Percentiles rank a stretch among this genome's conserved stretches.
These are phyloP conservation scores for Populus nigra DNA, from an alignment of 345 rosid genomes.

Conservation along the genomic window DNA sequence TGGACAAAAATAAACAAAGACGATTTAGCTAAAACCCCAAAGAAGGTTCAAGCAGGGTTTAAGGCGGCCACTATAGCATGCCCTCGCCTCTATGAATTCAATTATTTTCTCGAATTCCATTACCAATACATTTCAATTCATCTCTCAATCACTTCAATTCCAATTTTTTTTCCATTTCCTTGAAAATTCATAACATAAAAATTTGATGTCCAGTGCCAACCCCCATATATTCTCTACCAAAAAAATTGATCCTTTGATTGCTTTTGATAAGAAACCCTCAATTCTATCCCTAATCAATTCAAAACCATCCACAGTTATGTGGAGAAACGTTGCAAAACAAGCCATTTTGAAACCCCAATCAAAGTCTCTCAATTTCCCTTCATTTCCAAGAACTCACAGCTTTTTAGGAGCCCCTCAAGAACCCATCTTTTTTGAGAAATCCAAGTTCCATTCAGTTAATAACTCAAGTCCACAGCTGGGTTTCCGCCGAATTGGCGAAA, in stretches of 20 bases:
- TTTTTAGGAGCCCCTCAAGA: constrained; percentile 39
- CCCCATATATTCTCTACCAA: constrained; percentile 36
- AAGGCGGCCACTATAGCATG: constrained; percentile 30
- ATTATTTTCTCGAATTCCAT: background rate
- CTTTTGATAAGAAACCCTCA: constrained; percentile 26
- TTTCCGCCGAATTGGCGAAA: constrained; percentile 30
- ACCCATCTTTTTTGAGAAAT: constrained; percentile 20
- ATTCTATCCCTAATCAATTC: constrained; percentile 18
- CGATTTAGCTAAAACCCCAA: background rate
- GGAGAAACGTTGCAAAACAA: constrained; percentile 66
- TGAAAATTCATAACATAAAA: background rate
- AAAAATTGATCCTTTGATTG: constrained; percentile 27
- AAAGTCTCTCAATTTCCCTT: constrained; percentile 23
- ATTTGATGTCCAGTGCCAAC: constrained; percentile 61
- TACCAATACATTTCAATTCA: background rate
- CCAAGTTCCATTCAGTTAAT: constrained; percentile 23
- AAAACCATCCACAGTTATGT: constrained; percentile 52
- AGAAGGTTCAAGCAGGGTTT: constrained; percentile 58
- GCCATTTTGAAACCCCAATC: constrained; percentile 37
- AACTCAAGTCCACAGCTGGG: constrained; percentile 17
- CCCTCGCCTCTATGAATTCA: background rate
- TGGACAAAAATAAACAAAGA: background rate
- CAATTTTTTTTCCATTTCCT: background rate
- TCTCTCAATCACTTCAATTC: constrained; percentile 1
- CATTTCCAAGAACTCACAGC: constrained; percentile 26